Evolutionary conservation across 2,329 filamentous ascomycete species (phyloP), one percentile per base, ranked within the genome.

Genomic region (Colletotrichum karsti): DNA sequence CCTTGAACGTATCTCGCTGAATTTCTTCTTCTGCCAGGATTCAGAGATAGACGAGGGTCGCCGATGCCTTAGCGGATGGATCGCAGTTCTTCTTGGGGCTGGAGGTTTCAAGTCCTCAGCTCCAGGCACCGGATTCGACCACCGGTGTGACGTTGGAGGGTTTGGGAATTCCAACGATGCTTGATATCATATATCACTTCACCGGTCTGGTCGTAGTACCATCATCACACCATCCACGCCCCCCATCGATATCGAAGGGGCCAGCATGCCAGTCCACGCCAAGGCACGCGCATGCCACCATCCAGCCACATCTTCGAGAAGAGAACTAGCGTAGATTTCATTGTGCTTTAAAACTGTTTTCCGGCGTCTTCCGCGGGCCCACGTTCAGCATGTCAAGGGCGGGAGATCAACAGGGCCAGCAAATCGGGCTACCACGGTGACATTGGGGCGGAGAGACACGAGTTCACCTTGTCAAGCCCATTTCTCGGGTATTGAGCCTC

Each of bases 251-350:
- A 20, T 35, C 30, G 28, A 53, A 20, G 50, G 42, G 18, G 42
- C 8, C 28, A 1, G 1, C 18, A 8, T 2, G n/a, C 50, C 50
- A 53, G 50, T 53, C 30, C 20, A 28, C 30, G 28, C n/a, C 28
- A 33, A n/a, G 28, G 28, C 50, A 22, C 41, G 22, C 12, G 20
- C 33, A 57, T 48, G 60, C 53, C 41, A 35, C 28, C n/a, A 44
- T 30, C 26, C 50, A 62, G 48, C 57, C 50, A 61, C 37, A 39
- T 30, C 58, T 67, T 67, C 58, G 58, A 67, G 58, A 67, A 67
- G 33, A 18, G 42, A 37, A 13, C 51, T 56, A 56, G 63, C 24
- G 41, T 12, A 5, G 15, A 24, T 22, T 28, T 22, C 5, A 0
- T 22, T 18, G 33, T 13, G 22, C 18, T 10, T 18, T n/a, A n/a